Evolutionary conservation across 371 early-diverging fungal genomes (phyloP), one percentile per base, ranked within the genome.

Genomic region (Mortierella sp.): DNA sequence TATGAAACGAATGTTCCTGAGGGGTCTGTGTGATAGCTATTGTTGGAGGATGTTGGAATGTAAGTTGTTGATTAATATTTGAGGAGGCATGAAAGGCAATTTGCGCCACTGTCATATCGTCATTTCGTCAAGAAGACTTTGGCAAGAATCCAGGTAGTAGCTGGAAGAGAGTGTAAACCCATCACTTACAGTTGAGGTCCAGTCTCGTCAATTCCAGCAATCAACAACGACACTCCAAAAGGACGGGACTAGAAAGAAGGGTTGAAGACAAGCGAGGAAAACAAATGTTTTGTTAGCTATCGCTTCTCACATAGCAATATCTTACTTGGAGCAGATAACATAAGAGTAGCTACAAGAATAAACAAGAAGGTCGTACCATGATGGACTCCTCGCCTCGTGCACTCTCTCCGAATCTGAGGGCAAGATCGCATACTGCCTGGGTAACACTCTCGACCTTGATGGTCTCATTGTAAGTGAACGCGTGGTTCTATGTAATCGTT

Each of bases 211-310:
- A 95, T 93, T 70, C 99, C 99, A 38, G 98, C 99, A 90, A 99
- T 97, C 81, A 99, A 89, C 76, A 99, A 91, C 34, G 99, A 99
- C 31, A 99, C 99, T 81, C 99, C 99, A 90, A 99, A 99, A 48
- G 99, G 99, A 83, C 99, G 94, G 84, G 97, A 96, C 94, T 93
- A 88, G 42, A 38, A 38, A 38, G 5, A 38, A 38, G 42, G 42
- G 5, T 78, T 7, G 24, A 60, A 31, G 24, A 2, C 24, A 38
- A 7, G n/a, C 71, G 16, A 0, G 75, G 63, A 70, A 28, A 42
- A 76, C 19, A 34, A 28, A 52, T 72, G 28, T 42, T 50, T n/a
- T 47, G 28, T 52, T 52, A 73, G 72, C 73, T 3, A 13, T 34
- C 47, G 45, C 57, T 48, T 55, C 44, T 72, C 47, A 34, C 38